A percentile compares a stretch with the other conserved stretches of the same genome.
phyloP scores from a whole-genome alignment of 2,329 filamentous ascomycete genomes.

The Curvularia sp. region DNA sequence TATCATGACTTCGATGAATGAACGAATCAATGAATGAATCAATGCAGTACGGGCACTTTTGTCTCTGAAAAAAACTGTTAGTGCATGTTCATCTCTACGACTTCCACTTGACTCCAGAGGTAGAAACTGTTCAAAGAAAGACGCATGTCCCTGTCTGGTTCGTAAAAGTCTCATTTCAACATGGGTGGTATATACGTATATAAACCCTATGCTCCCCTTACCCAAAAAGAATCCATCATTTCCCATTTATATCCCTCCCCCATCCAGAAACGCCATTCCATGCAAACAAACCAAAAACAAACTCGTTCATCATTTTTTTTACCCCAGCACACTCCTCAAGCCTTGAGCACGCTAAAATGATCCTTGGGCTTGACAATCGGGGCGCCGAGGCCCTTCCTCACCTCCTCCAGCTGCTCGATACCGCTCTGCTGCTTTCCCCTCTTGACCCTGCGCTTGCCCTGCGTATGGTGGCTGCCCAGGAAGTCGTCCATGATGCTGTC shows the following conservation, averaged over 20 bases:
- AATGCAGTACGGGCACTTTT: neutral
- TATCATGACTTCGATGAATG: constrained; percentile 6
- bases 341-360: constrained; percentile 16
- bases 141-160: neutral
- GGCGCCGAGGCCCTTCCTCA: constrained; percentile 79
- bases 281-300: neutral
- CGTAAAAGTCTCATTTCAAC: neutral
- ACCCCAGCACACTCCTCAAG: neutral
- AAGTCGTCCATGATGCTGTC: constrained; percentile 94
- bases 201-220: neutral
- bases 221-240: too few species aligned
- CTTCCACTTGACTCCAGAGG: too few species aligned
- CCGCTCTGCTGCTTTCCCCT: constrained; percentile 82
- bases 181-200: neutral
- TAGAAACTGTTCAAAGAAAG: too few species aligned
- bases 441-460: constrained; percentile 74
- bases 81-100: too few species aligned
- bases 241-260: neutral
- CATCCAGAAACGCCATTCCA: constrained; percentile 6
- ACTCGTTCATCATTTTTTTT: too few species aligned
- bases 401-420: constrained; percentile 88
- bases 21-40: neutral
- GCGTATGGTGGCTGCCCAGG: constrained; percentile 74
- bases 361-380: constrained; percentile 58
- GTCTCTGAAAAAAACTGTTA: neutral